Evolutionary conservation across 805 yeast genomes (phyloP).

Genomic region (Komagataella ulmi): DNA sequence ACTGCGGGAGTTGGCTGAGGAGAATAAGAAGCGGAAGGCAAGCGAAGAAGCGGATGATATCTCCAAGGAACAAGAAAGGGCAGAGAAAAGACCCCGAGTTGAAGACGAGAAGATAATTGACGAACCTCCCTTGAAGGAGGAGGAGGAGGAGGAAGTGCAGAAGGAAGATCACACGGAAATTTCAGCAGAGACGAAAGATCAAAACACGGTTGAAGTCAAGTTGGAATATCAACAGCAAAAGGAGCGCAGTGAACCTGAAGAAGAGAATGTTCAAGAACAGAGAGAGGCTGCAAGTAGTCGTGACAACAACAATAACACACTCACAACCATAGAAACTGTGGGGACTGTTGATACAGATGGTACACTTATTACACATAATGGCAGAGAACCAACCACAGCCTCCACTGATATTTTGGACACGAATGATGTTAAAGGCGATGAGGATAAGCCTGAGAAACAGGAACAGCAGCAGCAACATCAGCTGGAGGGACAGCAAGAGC

Average conservation of each 20-base stretch:
- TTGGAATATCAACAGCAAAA: neutral
- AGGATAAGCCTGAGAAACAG: slow-evolving; percentile 1
- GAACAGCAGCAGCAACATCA: slow-evolving; percentile 4
- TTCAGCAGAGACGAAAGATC: neutral
- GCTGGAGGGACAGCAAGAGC: slow-evolving; percentile 8
- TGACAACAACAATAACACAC: neutral
- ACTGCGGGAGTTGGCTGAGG: slow-evolving; percentile 24
- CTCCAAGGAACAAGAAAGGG: neutral
- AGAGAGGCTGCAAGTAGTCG: neutral
- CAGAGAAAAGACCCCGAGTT: neutral
- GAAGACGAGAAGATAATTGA: neutral
- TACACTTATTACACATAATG: neutral
- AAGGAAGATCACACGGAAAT: slow-evolving; percentile 4
- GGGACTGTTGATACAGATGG: neutral
- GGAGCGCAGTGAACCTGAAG: neutral
- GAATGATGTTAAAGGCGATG: slow-evolving; percentile 2
- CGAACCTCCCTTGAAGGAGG: slow-evolving; percentile 2
- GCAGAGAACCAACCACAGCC: neutral
- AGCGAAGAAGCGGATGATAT: neutral
- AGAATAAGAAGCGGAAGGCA: slow-evolving; percentile 2
- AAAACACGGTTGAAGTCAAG: neutral
- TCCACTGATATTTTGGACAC: neutral
- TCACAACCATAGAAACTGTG: neutral
- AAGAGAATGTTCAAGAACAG: neutral
- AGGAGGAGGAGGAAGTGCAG: slow-evolving; percentile 7